Evolutionary conservation across 345 rosid genomes (phyloP), one percentile per base, ranked within the genome.

Genomic region (Moricandia moricandioides): DNA sequence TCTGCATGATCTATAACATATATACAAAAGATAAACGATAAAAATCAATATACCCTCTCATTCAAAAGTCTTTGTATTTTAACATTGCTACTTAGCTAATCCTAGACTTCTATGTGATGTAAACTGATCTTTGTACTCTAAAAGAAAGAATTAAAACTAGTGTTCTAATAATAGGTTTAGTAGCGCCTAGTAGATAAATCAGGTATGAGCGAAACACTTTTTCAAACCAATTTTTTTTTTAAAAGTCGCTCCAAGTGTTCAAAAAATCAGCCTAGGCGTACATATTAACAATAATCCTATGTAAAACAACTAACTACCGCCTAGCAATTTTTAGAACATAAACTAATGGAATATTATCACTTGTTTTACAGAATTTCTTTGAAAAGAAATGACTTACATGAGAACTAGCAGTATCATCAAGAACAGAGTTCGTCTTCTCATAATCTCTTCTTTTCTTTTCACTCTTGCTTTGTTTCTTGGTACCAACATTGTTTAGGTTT

Each of bases 371-470:
- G 54, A 58, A 21, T 11, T 33, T 16, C 0, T 12, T 57, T 4
- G 58, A 66, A 26, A 39, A 37, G 9, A 39, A 58, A 35, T 1
- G 35, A 72, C 72, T 72, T 74, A 90, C 98, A 86, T 79, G 82
- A 62, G 98, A 93, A 78, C 95, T 93, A 49, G 98, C 98, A 55
- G 97, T 91, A 73, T 93, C 98, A 72, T 91, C 96, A 58, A 91
- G 96, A 68, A 87, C 63, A 49, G 89, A 80, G 65, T 84, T 73
- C 54, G 58, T 62, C 45, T 83, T 83, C 63, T 84, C 68, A 52
- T 81, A 74, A 58, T 77, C 74, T n/a, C 65, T 75, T 55, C 81
- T 73, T 31, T 76, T 71, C 11, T 74, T 73, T 52, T 89, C 88
- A 72, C 79, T 85, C 56, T 49, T 75, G 40, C 59, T 82, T 47